phyloP scores from a whole-genome alignment of 768 basidiomycete species.

The Amanita pseudoporphyria region DNA sequence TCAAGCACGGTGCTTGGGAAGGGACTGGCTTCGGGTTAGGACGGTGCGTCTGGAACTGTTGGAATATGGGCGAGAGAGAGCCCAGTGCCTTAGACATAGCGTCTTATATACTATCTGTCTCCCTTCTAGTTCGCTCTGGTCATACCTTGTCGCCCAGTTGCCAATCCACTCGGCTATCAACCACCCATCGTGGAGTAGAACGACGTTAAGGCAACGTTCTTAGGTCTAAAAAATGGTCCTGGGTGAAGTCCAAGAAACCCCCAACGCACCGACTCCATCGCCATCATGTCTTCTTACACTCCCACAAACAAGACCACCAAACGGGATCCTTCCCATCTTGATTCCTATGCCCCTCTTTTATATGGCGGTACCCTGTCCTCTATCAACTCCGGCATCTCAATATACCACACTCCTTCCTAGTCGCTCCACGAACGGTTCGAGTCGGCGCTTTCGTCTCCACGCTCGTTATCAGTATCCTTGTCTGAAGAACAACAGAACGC shows the following conservation, averaged over 20 bases:
- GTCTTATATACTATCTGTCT: too few species aligned
- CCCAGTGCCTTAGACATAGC: too few species aligned
- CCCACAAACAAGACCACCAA: not conserved
- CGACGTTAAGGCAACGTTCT: too few species aligned
- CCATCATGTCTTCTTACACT: not conserved
- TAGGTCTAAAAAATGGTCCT: too few species aligned
- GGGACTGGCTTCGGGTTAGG: too few species aligned
- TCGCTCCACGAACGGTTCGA: constrained; percentile 48
- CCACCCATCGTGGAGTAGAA: too few species aligned
- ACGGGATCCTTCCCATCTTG: constrained; percentile 22
- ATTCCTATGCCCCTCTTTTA: constrained; percentile 34
- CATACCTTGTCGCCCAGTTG: too few species aligned
- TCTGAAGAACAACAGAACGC: constrained; percentile 16
- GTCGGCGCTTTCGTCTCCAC: constrained; percentile 52
- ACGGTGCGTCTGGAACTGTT: too few species aligned
- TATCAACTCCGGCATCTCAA: constrained; percentile 45
- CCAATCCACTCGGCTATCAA: too few species aligned
- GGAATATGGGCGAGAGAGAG: too few species aligned
- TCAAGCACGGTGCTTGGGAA: too few species aligned
- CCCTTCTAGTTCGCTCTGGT: too few species aligned
- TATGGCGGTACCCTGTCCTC: constrained; percentile 46
- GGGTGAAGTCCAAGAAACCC: not conserved
- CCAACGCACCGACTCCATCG: not conserved
- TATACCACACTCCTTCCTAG: constrained; percentile 74
- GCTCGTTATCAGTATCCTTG: constrained; percentile 16